Evolutionary conservation across 192 early-diverging fungal species (phyloP), one percentile per base, ranked within the genome.

Genomic region (Dissophora ornata): DNA sequence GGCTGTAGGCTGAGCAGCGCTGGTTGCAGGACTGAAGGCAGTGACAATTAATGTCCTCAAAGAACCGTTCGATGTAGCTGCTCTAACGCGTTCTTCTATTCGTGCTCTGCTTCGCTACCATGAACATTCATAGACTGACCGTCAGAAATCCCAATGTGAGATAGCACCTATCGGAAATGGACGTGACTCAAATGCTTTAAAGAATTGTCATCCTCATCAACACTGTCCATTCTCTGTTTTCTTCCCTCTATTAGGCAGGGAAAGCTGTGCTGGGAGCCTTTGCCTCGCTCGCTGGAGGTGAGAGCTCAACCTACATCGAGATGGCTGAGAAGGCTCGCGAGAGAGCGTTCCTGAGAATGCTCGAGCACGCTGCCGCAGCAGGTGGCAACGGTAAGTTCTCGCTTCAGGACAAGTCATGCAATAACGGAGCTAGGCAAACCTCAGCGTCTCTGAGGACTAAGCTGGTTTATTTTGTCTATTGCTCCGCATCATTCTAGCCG

Each of bases 141-240:
- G 70, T 74, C 40, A 49, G 70, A 29, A 74, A 74, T 42, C 70
- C 70, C 11, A 74, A 74, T 40, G 70, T 74, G 59, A 65, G n/a
- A n/a, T n/a, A n/a, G n/a, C n/a, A n/a, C n/a, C n/a, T n/a, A n/a
- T n/a, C n/a, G n/a, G n/a, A n/a, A n/a, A n/a, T n/a, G n/a, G n/a
- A n/a, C n/a, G n/a, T n/a, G n/a, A n/a, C n/a, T n/a, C n/a, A n/a
- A n/a, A n/a, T n/a, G n/a, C n/a, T n/a, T n/a, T n/a, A n/a, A n/a
- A n/a, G n/a, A n/a, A n/a, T n/a, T n/a, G n/a, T 38, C 36, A 38
- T 38, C 36, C 36, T n/a, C n/a, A n/a, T n/a, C n/a, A n/a, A n/a
- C n/a, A n/a, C n/a, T n/a, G n/a, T n/a, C n/a, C n/a, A n/a, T n/a
- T n/a, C n/a, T n/a, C n/a, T n/a, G 36, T 13, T 38, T 30, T 34